Evolutionary conservation across 495 filamentous ascomycete genomes (phyloP).

Genomic region (Neurospora sp.): DNA sequence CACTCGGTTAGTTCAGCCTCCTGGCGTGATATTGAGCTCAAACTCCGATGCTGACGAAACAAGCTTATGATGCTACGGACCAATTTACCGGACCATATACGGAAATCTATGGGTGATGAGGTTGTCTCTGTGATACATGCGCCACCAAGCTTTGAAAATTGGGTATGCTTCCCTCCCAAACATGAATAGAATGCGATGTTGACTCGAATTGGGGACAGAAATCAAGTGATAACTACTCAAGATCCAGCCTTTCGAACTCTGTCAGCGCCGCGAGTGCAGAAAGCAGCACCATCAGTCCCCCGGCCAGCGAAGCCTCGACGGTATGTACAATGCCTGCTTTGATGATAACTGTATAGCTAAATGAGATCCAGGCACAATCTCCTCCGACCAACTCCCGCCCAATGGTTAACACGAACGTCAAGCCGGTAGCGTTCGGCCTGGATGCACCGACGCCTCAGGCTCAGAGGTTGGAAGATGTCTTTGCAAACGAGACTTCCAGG

Average conservation of each 20-base stretch:
- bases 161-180: slow-evolving; percentile 44
- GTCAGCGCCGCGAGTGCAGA: slow-evolving; percentile 15
- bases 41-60: slow-evolving; percentile 13
- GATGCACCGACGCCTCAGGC: slow-evolving; percentile 73
- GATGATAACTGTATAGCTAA: not conserved
- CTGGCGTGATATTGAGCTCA: slow-evolving; percentile 1
- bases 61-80: slow-evolving; percentile 51
- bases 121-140: slow-evolving; percentile 82
- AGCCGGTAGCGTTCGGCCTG: slow-evolving; percentile 49
- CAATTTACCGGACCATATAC: slow-evolving; percentile 43
- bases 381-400: slow-evolving; percentile 41
- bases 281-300: slow-evolving; percentile 18
- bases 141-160: slow-evolving; percentile 64
- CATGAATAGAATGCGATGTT: not conserved
- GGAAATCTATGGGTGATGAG: slow-evolving; percentile 54
- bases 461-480: slow-evolving; percentile 61
- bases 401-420: slow-evolving; percentile 58
- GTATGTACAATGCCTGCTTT: slow-evolving; percentile 13
- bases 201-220: slow-evolving; percentile 17
- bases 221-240: slow-evolving; percentile 21
- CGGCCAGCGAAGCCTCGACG: slow-evolving; percentile 23
- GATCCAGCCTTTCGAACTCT: slow-evolving; percentile 13
- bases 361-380: slow-evolving; percentile 16
- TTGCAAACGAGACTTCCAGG: slow-evolving; percentile 31
- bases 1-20: slow-evolving; percentile 25